A percentile compares a stretch with the other conserved stretches of the same genome.
phyloP scores from a whole-genome alignment of 208 protist species.

The Perkinsela sp. region DNA sequence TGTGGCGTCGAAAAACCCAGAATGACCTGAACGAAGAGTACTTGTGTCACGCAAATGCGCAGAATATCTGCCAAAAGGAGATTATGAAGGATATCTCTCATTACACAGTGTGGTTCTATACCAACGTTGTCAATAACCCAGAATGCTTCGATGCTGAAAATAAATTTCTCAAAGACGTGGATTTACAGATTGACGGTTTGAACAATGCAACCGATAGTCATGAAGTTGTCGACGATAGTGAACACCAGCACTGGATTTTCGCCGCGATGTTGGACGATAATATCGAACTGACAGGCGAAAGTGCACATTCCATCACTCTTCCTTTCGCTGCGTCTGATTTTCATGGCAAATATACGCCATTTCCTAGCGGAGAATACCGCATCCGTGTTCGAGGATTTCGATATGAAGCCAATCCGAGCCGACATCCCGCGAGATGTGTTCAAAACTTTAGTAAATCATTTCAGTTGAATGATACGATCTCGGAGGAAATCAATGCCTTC shows the following conservation, averaged over 20 bases:
- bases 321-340: neutral
- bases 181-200: neutral
- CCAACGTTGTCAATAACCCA: neutral
- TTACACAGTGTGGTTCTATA: neutral
- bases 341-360: neutral
- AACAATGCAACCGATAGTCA: neutral
- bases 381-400: neutral
- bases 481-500: neutral
- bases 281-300: neutral
- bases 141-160: neutral
- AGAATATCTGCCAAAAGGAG: neutral
- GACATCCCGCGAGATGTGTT: neutral
- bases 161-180: neutral
- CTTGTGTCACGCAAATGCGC: neutral
- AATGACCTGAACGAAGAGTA: neutral
- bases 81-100: neutral
- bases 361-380: neutral
- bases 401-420: neutral
- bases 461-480: neutral
- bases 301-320: neutral
- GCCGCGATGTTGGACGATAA: neutral
- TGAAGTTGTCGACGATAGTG: neutral
- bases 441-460: neutral
- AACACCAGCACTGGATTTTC: neutral
- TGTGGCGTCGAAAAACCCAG: neutral